A percentile compares a stretch with the other conserved stretches of the same genome.
These are phyloP conservation scores for Alternaria hordeiaustralica DNA, from an alignment of 2,329 filamentous ascomycete species.

Conservation along the genomic window DNA sequence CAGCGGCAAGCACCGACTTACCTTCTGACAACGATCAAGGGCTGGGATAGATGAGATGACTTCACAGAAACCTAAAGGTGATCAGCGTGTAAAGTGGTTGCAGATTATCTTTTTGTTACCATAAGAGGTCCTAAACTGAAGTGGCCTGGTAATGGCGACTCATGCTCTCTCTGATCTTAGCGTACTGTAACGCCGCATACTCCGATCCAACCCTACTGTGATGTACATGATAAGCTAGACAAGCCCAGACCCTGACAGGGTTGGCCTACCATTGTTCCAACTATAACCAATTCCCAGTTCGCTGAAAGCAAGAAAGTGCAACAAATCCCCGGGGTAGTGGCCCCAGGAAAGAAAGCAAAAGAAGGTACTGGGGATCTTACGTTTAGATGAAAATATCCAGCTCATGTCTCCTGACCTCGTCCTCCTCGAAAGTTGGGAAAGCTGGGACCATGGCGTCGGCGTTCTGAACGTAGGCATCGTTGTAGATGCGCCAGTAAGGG, in stretches of 20 bases:
- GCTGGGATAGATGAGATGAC: constrained; percentile 1
- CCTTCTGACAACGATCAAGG: constrained; percentile 9
- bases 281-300: constrained; percentile 3
- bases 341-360: background rate
- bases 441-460: constrained; percentile 97
- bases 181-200: constrained; percentile 13
- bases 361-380: constrained; percentile 11
- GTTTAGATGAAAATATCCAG: constrained; percentile 79
- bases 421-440: constrained; percentile 85
- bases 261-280: constrained; percentile 6
- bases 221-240: constrained; percentile 19
- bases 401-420: constrained; percentile 79
- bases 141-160: constrained; percentile 3
- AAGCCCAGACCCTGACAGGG: background rate
- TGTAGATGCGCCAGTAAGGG: constrained; percentile 97
- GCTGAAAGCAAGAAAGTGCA: constrained; percentile 3
- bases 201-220: constrained; percentile 14
- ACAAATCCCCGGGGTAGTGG: constrained; percentile 1
- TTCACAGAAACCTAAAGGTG: constrained; percentile 23
- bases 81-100: constrained; percentile 30
- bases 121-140: constrained; percentile 16
- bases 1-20: constrained; percentile 15
- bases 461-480: constrained; percentile 92
- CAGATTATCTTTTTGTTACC: constrained; percentile 34
- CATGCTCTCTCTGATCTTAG: constrained; percentile 1